phyloP scores from a whole-genome alignment of 2,329 filamentous ascomycete genomes.

The Neonectria sp. region DNA sequence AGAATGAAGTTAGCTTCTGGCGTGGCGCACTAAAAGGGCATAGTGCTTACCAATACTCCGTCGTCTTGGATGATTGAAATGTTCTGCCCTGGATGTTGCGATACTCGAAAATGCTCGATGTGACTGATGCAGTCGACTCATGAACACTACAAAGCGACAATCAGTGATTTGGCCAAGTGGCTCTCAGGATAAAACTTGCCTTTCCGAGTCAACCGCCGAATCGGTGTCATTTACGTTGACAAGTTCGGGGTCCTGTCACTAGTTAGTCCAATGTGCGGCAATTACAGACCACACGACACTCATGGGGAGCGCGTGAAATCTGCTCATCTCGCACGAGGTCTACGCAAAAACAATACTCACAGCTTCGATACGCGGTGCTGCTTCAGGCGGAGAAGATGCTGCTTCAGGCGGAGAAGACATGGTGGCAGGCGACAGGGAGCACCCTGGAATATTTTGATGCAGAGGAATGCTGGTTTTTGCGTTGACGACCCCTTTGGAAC shows the following conservation, averaged over 20 bases:
- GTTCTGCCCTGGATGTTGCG: constrained; percentile 7
- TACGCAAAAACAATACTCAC: not conserved
- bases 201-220: constrained; percentile 14
- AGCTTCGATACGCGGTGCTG: constrained; percentile 15
- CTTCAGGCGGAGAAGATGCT: constrained; percentile 3
- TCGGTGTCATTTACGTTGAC: constrained; percentile 18
- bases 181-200: constrained; percentile 2
- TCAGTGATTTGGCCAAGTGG: not conserved
- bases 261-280: not conserved
- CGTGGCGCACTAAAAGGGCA: too few species aligned
- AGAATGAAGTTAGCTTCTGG: not conserved
- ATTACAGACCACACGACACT: not conserved
- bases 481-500: not conserved
- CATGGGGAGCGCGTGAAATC: too few species aligned
- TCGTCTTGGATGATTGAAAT: constrained; percentile 10
- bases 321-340: not conserved
- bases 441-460: not conserved
- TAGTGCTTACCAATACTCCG: constrained; percentile 3
- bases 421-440: not conserved
- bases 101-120: constrained; percentile 3
- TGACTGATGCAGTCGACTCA: constrained; percentile 16
- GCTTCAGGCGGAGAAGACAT: constrained; percentile 12
- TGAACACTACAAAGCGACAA: not conserved
- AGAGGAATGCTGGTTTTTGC: not conserved
- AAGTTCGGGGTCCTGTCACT: constrained; percentile 1